Evolutionary conservation across 352 stramenopile species (phyloP), one percentile per base, ranked within the genome.

Genomic region (Globisporangium emineosum): DNA sequence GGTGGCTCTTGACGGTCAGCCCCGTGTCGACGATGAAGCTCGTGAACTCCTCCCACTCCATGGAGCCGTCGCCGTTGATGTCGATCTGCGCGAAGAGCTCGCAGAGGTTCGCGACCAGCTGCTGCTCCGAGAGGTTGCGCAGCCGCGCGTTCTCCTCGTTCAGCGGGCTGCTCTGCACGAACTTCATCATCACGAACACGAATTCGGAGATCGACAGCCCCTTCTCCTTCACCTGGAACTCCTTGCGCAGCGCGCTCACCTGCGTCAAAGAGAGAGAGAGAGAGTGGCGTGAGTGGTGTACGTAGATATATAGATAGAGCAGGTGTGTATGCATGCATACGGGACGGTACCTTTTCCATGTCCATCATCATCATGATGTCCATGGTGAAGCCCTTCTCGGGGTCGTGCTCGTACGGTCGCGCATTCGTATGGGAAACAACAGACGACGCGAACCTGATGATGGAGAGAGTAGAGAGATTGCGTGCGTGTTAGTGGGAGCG

Each of bases 311-410:
- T 37, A 12, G 33, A 32, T 27, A 15, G 12, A n/a, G 12, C 25
- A 9, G 10, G 33, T 40, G 37, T n/a, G n/a, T n/a, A n/a, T 9
- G 30, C 29, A 37, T 45, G 58, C n/a, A 6, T 45, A 40, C 12
- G 17, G 33, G 17, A 32, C 5, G 29, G 30, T 42, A 70, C 76
- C 64, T 97, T 97, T 40, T 91, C 81, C 71, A 90, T 94, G 71
- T 96, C 84, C 75, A 96, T 88, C 72, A 92, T 90, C 86, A 95
- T 95, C 89, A 96, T 96, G 71, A 96, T 96, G 72, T 97, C 89
- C 76, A 91, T 90, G n/a, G 85, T 91, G 62, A 95, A 93, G 23
- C 82, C 86, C 45, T 91, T 91, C 56, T 95, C 83, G 2, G 81
- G 83, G 42, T 93, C 83, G 52, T 86, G 69, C 49, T 90, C 81